Evolutionary conservation across 2,329 filamentous ascomycete species (phyloP).

Genomic region (Fusarium annulatum): DNA sequence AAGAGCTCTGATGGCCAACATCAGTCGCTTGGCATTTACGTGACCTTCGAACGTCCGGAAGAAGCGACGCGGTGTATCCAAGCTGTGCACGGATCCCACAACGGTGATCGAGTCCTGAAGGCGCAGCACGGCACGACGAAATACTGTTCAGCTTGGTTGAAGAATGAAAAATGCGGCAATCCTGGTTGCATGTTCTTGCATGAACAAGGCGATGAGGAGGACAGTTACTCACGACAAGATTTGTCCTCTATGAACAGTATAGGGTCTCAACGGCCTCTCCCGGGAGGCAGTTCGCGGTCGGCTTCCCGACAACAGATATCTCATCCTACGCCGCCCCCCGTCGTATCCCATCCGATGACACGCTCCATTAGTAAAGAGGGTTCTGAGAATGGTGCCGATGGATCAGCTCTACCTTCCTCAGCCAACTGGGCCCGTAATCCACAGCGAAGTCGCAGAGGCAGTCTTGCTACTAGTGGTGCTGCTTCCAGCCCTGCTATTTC

Average conservation of each 20-base stretch:
- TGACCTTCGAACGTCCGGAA: conserved; percentile 94
- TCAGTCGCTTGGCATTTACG: conserved; percentile 94
- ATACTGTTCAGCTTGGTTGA: conserved; percentile 96
- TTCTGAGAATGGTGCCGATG: conserved; percentile 77
- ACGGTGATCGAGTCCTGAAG: conserved; percentile 86
- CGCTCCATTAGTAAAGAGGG: conserved; percentile 83
- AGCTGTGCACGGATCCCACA: conserved; percentile 91
- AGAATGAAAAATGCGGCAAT: conserved; percentile 94
- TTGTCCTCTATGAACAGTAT: conserved; percentile 94
- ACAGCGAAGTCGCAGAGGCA: conserved; percentile 75
- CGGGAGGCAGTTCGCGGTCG: conserved; percentile 62
- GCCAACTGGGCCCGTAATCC: conserved; percentile 90
- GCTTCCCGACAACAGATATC: conserved; percentile 63
- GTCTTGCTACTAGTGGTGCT: conserved; percentile 82
- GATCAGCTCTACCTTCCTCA: conserved; percentile 90
- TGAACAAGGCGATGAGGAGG: conserved; percentile 97
- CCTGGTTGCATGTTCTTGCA: conserved; percentile 98
- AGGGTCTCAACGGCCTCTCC: conserved; percentile 77
- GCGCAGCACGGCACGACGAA: conserved; percentile 91
- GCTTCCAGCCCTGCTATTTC: conserved; percentile 85
- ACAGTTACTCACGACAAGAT: conserved; percentile 95
- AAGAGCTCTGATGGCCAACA: conserved; percentile 81
- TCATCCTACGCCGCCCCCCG: conserved; percentile 53
- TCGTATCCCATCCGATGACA: conserved; percentile 71
- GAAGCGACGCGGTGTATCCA: conserved; percentile 91